phyloP scores from a whole-genome alignment of 2,329 filamentous ascomycete genomes.

The Waltergamsia citrina region DNA sequence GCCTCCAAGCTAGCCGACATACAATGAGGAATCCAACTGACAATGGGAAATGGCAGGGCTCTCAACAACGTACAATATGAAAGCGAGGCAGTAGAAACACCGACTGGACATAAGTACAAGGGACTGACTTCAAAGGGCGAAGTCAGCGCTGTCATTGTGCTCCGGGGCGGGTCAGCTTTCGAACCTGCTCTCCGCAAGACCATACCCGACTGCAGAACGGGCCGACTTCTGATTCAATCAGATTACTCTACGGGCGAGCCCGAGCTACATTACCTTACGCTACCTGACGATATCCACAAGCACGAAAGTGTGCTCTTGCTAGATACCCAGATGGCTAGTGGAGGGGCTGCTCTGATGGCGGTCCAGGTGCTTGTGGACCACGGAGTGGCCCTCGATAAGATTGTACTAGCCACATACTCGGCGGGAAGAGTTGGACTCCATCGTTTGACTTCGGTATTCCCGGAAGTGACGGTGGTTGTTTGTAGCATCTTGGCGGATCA shows the following conservation, averaged over 20 bases:
- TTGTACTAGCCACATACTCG: slow-evolving; percentile 89
- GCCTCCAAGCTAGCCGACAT: slow-evolving; percentile 12
- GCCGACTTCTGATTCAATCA: slow-evolving; percentile 84
- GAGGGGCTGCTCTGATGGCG: slow-evolving; percentile 81
- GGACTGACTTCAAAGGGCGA: slow-evolving; percentile 65
- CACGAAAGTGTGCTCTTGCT: slow-evolving; percentile 79
- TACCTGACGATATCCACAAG: slow-evolving; percentile 62
- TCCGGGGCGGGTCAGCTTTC: slow-evolving; percentile 81
- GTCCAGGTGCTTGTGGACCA: slow-evolving; percentile 94
- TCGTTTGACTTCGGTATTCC: slow-evolving; percentile 79
- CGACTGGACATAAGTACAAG: slow-evolving; percentile 57
- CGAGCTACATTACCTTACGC: slow-evolving; percentile 79
- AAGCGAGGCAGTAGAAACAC: slow-evolving; percentile 56
- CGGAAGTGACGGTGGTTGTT: slow-evolving; percentile 77
- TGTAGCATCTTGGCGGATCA: slow-evolving; percentile 72
- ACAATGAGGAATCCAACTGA: background rate
- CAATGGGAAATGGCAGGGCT: slow-evolving; percentile 38
- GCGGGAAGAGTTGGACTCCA: slow-evolving; percentile 79
- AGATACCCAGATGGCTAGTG: slow-evolving; percentile 91
- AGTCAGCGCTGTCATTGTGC: slow-evolving; percentile 76
- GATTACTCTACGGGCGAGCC: slow-evolving; percentile 79
- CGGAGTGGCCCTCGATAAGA: slow-evolving; percentile 72
- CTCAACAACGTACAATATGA: slow-evolving; percentile 69
- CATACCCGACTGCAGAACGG: slow-evolving; percentile 85
- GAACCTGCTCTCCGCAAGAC: slow-evolving; percentile 83